Evolutionary conservation across 179 eudicot genomes (phyloP), one percentile per base, ranked within the genome.

Genomic region (Gypsophila paniculata): DNA sequence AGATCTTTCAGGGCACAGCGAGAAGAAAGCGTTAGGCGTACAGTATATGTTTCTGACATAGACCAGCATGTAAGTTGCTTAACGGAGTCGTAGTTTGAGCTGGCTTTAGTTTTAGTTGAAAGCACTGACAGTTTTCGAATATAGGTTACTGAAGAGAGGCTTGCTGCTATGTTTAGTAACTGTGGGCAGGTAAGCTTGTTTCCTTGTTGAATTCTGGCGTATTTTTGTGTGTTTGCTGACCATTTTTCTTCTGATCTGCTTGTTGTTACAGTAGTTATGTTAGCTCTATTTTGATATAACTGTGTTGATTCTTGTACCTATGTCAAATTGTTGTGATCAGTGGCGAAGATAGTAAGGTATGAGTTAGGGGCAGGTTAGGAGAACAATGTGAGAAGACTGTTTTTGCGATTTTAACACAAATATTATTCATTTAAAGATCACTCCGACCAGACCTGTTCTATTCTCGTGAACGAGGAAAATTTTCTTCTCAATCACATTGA

Each of bases 1-100:
- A 86, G 93, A 79, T 77, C 90, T 80, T 84, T 82, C 48, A 87
- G 85, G 69, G 96, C 93, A 72, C 93, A 93, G 70, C 80, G 98
- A 76, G 97, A 88, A 79, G 96, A 93, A 76, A 88, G 97, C 68
- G 80, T 93, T 66, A 86, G 93, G 83, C 85, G 98, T 61, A 91
- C 98, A 17, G 98, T 91, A 49, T 93, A 91, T 83, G 98, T 93
- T 22, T 89, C 98, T 74, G 98, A 93, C 76, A 85, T 93, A 66
- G 97, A 87, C 84, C 96, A 87, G 65, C 90, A 82, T 78, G 98
- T 93, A 82, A 82, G 93, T 74, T 46, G 74, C 61, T 67, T 53
- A 13, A 13, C 12, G 2, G 13, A 67, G 42, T 11, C 53, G 42
- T 15, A 36, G 58, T 25, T 11, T 53, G 51, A 70, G 21, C 34